Base-by-base conservation (phyloP, 768 basidiomycete species). In the Cyclocybe aegerita region DNA sequence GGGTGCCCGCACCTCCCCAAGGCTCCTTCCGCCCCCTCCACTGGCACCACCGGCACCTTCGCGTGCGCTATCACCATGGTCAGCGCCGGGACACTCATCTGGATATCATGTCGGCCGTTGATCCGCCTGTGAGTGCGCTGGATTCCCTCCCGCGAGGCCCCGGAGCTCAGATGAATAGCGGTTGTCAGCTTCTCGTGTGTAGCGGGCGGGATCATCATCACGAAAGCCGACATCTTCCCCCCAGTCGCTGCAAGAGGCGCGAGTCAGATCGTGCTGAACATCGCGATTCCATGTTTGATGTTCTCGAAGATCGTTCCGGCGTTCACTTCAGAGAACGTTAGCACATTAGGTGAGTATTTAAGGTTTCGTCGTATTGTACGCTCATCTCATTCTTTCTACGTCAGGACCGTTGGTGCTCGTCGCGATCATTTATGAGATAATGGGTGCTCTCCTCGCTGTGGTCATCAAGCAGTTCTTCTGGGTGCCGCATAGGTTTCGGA, bases 401-500 rank as follows among this genome's bases (percentile, higher is more conserved):
- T 17, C 40, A 87, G 86, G 83, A 4, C 88, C 87, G 1, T 71
- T 90, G 9, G 58, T 83, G 23, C 69, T 88, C 9, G 66, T 87
- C n/a, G 82, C 79, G 0, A 23, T 85, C 0, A 44, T 85, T 4
- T 90, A 90, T 54, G 77, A 84, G 51, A 59, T 58, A 2, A 64
- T 86, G 4, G 85, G 89, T 6, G 61, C 82, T 7, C 33, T 64
- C 6, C 71, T 84, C 16, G 80, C 82, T 0, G 83, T 75, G 71
- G 41, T 78, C n/a, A 66, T 82, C 46, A 79, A 78, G 43, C 77
- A 79, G 53, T 57, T 86, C 43, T 89, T 86, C 58, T 90, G 87
- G 81, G 86, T 90, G 2, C 89, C 89, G 1, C 84, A 88, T 59
- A 76, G 85, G 23, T 90, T 90, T 60, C 72, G 88, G 41, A 80